These are phyloP conservation scores for Penicillium fimorum DNA, from an alignment of 495 filamentous ascomycete species.

Conservation along the genomic window DNA sequence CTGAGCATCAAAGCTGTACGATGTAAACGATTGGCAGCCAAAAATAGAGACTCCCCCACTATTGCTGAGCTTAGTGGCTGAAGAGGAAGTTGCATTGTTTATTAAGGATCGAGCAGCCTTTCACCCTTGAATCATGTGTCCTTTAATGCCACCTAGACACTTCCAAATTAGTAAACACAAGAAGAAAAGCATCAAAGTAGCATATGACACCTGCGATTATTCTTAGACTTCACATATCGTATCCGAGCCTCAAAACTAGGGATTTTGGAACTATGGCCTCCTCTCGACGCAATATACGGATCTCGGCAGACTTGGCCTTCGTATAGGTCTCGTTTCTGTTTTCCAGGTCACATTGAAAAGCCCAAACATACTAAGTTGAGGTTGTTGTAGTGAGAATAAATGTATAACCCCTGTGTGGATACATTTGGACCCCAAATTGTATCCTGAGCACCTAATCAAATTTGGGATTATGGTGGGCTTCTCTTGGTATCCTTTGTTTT, in stretches of 20 bases:
- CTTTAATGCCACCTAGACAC: not conserved
- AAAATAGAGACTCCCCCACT: conserved; percentile 5
- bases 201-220: not conserved
- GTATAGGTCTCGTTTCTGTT: not conserved
- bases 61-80: not conserved
- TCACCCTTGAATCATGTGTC: not conserved
- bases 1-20: not conserved
- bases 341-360: not conserved
- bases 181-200: not conserved
- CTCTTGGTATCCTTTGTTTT: not conserved
- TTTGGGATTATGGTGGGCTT: not conserved
- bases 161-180: not conserved
- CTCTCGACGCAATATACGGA: not conserved
- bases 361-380: not conserved
- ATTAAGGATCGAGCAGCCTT: not conserved
- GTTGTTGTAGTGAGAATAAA: not conserved
- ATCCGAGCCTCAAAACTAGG: not conserved
- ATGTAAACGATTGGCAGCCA: not conserved
- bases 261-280: not conserved
- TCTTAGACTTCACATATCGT: not conserved
- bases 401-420: not conserved
- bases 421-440: conserved; percentile 10
- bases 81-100: not conserved
- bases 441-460: not conserved
- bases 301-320: not conserved